Evolutionary conservation across 2,329 filamentous ascomycete species (phyloP).

Genomic region (Leptosphaerulina australis): DNA sequence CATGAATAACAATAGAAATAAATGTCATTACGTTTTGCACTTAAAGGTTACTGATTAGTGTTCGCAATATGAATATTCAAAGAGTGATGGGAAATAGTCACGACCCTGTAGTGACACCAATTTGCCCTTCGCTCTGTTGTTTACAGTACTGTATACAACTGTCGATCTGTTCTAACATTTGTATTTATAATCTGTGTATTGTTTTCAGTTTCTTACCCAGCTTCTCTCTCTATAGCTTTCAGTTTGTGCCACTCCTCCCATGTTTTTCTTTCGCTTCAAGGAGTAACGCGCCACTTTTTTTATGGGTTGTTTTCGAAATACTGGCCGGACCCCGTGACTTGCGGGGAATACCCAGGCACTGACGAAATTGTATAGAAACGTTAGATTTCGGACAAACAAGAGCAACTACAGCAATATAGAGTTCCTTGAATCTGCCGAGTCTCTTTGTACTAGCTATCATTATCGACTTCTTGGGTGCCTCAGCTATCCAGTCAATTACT

Average conservation of each 20-base stretch:
- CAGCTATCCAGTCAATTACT: too few relatives aligned
- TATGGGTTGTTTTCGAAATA: too few relatives aligned
- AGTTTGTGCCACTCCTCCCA: slow-evolving; percentile 39
- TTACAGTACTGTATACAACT: slow-evolving; percentile 16
- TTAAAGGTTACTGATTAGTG: slow-evolving; percentile 10
- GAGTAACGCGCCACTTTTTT: slow-evolving; percentile 32
- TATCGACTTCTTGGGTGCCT: slow-evolving; percentile 21
- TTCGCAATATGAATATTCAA: too few relatives aligned
- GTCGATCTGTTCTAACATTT: slow-evolving; percentile 16
- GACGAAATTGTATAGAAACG: too few relatives aligned
- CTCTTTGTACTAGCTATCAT: too few relatives aligned
- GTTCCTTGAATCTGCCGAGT: too few relatives aligned
- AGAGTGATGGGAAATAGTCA: too few relatives aligned
- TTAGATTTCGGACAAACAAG: too few relatives aligned
- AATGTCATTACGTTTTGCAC: neutral
- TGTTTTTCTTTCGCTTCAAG: slow-evolving; percentile 30
- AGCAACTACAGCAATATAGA: too few relatives aligned
- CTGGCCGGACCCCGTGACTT: too few relatives aligned
- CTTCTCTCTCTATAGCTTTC: slow-evolving; percentile 28
- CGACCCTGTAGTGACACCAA: neutral
- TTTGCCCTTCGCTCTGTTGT: slow-evolving; percentile 25
- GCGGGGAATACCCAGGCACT: too few relatives aligned
- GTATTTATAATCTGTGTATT: neutral
- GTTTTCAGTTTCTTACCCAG: slow-evolving; percentile 11
- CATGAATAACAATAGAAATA: neutral